Conservation (phyloP, 2,329 filamentous ascomycete genomes). For the Neophaeococcomyces mojaviensis region DNA sequence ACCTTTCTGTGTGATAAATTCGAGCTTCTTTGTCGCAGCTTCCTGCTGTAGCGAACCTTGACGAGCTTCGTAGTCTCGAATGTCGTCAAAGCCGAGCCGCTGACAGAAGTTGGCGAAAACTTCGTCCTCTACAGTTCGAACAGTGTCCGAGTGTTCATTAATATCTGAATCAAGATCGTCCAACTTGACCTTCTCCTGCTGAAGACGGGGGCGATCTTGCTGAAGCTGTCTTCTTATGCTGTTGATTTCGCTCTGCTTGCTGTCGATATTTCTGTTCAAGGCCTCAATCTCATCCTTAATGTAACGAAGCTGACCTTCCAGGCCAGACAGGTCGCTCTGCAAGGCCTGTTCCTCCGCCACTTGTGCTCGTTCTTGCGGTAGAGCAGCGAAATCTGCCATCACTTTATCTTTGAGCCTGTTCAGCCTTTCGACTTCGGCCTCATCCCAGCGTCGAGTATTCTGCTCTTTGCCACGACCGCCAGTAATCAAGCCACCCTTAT, state of each 20-base stretch:
- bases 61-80: conserved; percentile 86
- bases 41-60: conserved; percentile 91
- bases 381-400: conserved; percentile 65
- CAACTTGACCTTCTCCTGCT: conserved; percentile 63
- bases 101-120: conserved; percentile 81
- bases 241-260: conserved; percentile 74
- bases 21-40: conserved; percentile 73
- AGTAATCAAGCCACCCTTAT: conserved; percentile 94
- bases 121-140: conserved; percentile 77
- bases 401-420: conserved; percentile 67
- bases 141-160: conserved; percentile 51
- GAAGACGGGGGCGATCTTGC: conserved; percentile 70
- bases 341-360: conserved; percentile 72
- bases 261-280: conserved; percentile 73
- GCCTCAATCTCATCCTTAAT: conserved; percentile 68
- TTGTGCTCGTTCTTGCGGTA: conserved; percentile 71
- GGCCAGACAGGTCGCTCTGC: conserved; percentile 67
- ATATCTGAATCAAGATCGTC: conserved; percentile 54
- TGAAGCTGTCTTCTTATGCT: conserved; percentile 65
- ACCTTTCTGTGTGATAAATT: conserved; percentile 72
- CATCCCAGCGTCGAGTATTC: conserved; percentile 76
- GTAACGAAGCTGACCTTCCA: conserved; percentile 68
- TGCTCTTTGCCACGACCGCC: conserved; percentile 78
- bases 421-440: conserved; percentile 81
- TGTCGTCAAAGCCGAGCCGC: conserved; percentile 76